Evolutionary conservation across 1,284 basidiomycete species (phyloP).

Genomic region (Psilocybe mexicana): DNA sequence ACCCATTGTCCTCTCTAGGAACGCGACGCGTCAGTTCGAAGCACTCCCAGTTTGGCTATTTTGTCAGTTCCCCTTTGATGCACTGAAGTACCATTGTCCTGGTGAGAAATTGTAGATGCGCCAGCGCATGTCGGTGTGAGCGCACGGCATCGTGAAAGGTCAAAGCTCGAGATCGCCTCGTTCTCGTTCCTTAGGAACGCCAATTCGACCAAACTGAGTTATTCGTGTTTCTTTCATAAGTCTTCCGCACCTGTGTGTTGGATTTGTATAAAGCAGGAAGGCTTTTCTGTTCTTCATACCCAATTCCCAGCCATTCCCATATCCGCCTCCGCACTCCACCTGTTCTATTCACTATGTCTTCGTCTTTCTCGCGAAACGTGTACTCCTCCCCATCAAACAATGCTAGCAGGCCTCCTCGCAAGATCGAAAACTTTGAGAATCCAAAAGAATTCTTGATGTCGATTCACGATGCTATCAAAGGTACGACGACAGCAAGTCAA

Average conservation of each 20-base stretch:
- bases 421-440: neutral
- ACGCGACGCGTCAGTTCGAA: neutral
- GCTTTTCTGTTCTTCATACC: neutral
- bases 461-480: neutral
- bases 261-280: neutral
- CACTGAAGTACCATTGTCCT: neutral
- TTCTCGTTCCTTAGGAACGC: no score
- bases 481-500: neutral
- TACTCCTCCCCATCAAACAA: neutral
- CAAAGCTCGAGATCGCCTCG: no score
- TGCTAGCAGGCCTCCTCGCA: neutral
- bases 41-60: neutral
- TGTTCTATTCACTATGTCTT: neutral
- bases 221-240: neutral
- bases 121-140: no score
- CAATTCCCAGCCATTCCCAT: neutral
- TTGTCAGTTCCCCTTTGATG: neutral
- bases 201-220: neutral
- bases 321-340: neutral
- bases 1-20: neutral
- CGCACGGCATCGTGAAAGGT: no score
- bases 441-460: neutral
- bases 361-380: neutral
- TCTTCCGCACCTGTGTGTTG: neutral
- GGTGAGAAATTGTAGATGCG: no score